phyloP scores from a whole-genome alignment of 1,284 basidiomycete genomes.

The Chalciporus sp. region DNA sequence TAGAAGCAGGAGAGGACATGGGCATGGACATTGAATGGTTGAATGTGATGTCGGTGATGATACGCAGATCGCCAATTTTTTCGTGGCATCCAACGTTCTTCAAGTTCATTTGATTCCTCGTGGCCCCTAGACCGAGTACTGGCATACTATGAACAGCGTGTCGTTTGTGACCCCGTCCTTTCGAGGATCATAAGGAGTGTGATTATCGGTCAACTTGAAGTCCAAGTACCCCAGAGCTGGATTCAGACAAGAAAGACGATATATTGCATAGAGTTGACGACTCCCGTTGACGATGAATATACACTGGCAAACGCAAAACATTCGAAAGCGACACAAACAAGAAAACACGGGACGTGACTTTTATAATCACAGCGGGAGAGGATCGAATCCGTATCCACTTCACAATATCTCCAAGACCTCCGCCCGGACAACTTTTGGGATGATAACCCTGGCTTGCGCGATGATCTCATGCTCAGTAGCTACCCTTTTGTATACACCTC shows the following conservation, averaged over 20 bases:
- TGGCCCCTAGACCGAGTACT: too few relatives aligned
- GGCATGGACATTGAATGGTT: not conserved
- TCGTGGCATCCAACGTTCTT: not conserved
- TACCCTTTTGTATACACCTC: not conserved
- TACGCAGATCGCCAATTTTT: not conserved
- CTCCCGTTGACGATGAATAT: not conserved
- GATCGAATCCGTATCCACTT: not conserved
- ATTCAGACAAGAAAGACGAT: too few relatives aligned
- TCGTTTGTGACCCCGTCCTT: too few relatives aligned
- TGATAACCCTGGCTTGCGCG: not conserved
- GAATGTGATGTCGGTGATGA: not conserved
- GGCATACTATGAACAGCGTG: too few relatives aligned
- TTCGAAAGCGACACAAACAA: not conserved
- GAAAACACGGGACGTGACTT: too few relatives aligned
- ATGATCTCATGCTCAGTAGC: not conserved
- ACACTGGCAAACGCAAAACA: too few relatives aligned
- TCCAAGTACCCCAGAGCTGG: too few relatives aligned
- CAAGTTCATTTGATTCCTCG: too few relatives aligned
- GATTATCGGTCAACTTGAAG: too few relatives aligned
- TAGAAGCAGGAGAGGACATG: not conserved
- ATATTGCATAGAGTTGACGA: too few relatives aligned
- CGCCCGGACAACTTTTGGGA: not conserved
- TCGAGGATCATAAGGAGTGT: too few relatives aligned
- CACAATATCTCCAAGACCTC: not conserved
- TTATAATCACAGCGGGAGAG: not conserved